Base-by-base conservation (phyloP, 208 protist species). In the Zelonia costaricensis region DNA sequence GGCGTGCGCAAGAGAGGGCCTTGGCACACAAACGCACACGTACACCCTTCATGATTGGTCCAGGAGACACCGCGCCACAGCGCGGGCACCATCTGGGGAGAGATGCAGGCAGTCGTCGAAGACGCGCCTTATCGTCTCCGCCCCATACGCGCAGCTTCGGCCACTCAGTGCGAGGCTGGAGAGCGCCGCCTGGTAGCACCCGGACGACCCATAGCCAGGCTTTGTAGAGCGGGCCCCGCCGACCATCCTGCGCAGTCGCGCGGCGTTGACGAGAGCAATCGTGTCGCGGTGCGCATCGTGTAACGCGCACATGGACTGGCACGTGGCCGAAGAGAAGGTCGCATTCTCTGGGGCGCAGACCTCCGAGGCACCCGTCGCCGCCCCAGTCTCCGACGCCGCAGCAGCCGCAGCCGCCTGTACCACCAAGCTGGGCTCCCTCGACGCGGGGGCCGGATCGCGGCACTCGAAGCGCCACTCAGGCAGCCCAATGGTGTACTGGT, bases 61-160 rank as follows among this genome's bases (percentile, higher is more conserved):
- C 45, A 62, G 43, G 28, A 51, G 16, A 51, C 56, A 51, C 27
- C 10, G n/a, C 6, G 66, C 66, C 39, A 59, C 46, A 4, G 49
- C 58, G 10, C 39, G 30, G 5, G 27, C 49, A 9, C 66, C 66
- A 0, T 8, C 42, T 4, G 58, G 66, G 15, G 66, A 65, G 28
- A 73, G 51, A 42, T 61, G 58, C 25, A 55, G n/a, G 20, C 57
- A 73, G 56, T 64, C 55, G 13, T 72, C 65, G 20, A 72, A 72
- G 18, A 72, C 10, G 2, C 25, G 16, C 28, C 42, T 13, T 33
- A 43, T 33, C 9, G 9, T 28, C 0, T n/a, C 13, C 18, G n/a
- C 15, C 40, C 20, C 43, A 22, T 65, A 65, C 0, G 51, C 46
- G 4, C 40, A 42, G 23, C 61, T 63, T 8, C 22, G 16, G 1